phyloP scores from a whole-genome alignment of 495 filamentous ascomycete genomes.

The Aspergillus saccharolyticus region DNA sequence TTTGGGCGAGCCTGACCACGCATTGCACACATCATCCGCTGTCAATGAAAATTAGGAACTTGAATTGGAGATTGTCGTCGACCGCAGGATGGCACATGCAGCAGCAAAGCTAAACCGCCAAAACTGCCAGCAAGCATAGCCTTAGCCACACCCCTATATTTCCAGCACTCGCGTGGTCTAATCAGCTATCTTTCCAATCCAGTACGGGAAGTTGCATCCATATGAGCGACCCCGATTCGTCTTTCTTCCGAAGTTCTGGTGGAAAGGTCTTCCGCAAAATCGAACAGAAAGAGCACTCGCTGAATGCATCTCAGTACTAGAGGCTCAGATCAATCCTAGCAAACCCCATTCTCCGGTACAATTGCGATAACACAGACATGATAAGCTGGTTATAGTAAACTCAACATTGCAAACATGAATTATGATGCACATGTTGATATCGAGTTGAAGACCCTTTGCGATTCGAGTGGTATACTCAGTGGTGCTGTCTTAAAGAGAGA shows the following conservation, averaged over 20 bases:
- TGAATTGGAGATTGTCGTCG: slow-evolving; percentile 6
- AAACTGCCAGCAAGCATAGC: not conserved
- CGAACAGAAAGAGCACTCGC: slow-evolving; percentile 42
- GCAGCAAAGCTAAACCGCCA: not conserved
- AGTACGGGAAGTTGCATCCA: slow-evolving; percentile 8
- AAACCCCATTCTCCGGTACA: slow-evolving; percentile 39
- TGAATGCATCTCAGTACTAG: slow-evolving; percentile 44
- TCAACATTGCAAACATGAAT: not conserved
- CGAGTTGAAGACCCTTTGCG: too few species aligned
- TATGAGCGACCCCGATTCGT: slow-evolving; percentile 9
- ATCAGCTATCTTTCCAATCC: slow-evolving; percentile 4
- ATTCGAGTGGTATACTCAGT: too few species aligned
- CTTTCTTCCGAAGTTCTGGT: slow-evolving; percentile 20
- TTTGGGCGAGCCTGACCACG: slow-evolving; percentile 40
- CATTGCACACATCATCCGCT: slow-evolving; percentile 24
- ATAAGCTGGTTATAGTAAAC: too few species aligned
- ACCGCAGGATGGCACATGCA: not conserved
- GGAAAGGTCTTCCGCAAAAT: slow-evolving; percentile 26
- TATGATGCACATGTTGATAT: too few species aligned
- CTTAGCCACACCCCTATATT: not conserved
- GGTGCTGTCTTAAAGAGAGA: too few species aligned
- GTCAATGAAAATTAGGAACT: slow-evolving; percentile 7
- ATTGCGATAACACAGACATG: slow-evolving; percentile 51
- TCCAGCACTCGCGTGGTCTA: not conserved
- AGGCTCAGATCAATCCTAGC: slow-evolving; percentile 35